A percentile compares a stretch with the other conserved stretches of the same genome.
phyloP scores from a whole-genome alignment of 2,329 filamentous ascomycete genomes.

The Pseudogymnoascus sp. region DNA sequence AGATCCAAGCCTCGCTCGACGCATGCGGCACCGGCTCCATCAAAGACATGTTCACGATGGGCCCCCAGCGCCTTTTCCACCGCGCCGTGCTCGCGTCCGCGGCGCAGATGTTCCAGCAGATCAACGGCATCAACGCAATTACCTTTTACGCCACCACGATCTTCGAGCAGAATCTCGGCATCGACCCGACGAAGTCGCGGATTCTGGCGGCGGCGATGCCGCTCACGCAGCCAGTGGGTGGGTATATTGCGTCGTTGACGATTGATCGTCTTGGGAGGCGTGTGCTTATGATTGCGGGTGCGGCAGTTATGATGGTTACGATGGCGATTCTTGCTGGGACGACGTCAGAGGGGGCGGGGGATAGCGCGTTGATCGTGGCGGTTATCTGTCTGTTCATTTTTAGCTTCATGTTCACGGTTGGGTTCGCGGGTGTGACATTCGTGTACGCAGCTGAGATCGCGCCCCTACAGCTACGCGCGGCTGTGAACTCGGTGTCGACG shows the following conservation, averaged over 20 bases:
- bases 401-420: slow-evolving; percentile 19
- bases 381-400: slow-evolving; percentile 20
- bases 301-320: slow-evolving; percentile 49
- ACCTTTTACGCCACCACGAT: slow-evolving; percentile 41
- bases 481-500: slow-evolving; percentile 42
- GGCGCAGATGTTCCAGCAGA: slow-evolving; percentile 43
- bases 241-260: slow-evolving; percentile 41
- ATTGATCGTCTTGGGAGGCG: slow-evolving; percentile 60
- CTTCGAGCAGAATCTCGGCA: slow-evolving; percentile 39
- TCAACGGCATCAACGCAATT: slow-evolving; percentile 33
- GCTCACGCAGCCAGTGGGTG: slow-evolving; percentile 14
- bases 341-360: slow-evolving; percentile 20
- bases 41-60: slow-evolving; percentile 37
- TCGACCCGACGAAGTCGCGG: slow-evolving; percentile 39
- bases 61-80: slow-evolving; percentile 42
- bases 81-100: slow-evolving; percentile 40
- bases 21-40: slow-evolving; percentile 44
- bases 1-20: slow-evolving; percentile 42
- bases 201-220: slow-evolving; percentile 42
- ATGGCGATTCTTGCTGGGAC: slow-evolving; percentile 49
- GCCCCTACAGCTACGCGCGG: slow-evolving; percentile 8
- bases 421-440: slow-evolving; percentile 19
- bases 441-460: slow-evolving; percentile 13
- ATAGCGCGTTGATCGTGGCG: slow-evolving; percentile 9
- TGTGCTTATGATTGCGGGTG: slow-evolving; percentile 61